Base-by-base conservation (phyloP, 441 rosid species). In the Kokia cookei region DNA sequence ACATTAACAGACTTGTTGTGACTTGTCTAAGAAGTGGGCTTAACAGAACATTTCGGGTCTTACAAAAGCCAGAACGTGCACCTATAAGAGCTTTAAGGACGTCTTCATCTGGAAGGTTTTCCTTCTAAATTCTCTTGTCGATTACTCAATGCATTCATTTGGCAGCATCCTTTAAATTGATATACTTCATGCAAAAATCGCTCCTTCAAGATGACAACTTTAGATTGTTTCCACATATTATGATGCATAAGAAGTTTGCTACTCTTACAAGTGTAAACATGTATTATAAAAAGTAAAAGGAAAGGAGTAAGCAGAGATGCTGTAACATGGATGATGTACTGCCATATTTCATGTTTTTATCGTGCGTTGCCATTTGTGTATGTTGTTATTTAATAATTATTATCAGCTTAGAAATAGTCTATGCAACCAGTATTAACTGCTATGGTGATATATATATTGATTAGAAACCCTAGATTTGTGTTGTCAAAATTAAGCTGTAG, bases 1-100 rank as follows among this genome's bases (percentile, higher is more conserved):
- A 92, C 86, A 83, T 78, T 80, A 96, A 96, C 82, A 90, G 80
- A 84, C 94, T 96, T 77, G 89, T 89, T 58, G 94, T 96, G 43
- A 92, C 97, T 74, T 96, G 99, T 83, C 88, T 91, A 72, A 90
- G 99, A 85, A 96, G 99, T 85, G 97, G 99, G 75, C 86, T 93
- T 76, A 92, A 93, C 78, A 88, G 85, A 82, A 85, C 93, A 75
- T 93, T 96, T 78, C 93, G 99, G 55, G 92, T 90, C 76, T 81
- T 96, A 79, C 97, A 96, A 80, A 96, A 92, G 88, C 98, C 99
- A 78, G 98, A 96, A 73, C 94, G 98, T 47, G 91, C 98, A 42
- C 97, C 97, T 60, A 86, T 92, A 78, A 88, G 98, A 90, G 99
- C 97, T 78, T 81, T 96, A 71, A 88, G 98, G 85, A 78, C 98